Conservation (phyloP, 2,329 filamentous ascomycete species). For the Sarocladium brachiariae region DNA sequence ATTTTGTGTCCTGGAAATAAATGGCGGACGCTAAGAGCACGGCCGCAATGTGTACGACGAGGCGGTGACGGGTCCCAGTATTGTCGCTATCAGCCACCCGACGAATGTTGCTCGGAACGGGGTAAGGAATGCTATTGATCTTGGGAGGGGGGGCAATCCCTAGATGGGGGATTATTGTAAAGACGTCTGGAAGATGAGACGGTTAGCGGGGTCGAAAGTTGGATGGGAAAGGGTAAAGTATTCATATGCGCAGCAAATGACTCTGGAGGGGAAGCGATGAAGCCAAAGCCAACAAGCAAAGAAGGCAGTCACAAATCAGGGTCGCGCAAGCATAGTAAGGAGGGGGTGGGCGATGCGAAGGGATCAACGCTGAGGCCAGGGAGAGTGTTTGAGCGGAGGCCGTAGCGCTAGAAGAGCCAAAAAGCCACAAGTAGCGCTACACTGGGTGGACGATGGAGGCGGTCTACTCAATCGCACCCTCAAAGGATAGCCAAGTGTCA, state of each 20-base stretch:
- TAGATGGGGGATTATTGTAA: neutral
- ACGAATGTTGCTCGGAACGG: conserved; percentile 5
- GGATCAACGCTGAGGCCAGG: neutral
- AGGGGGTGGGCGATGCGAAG: neutral
- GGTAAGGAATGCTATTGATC: neutral
- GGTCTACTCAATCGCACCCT: no score
- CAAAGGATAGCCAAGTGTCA: conserved; percentile 1
- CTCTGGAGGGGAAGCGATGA: neutral
- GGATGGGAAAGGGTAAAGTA: neutral
- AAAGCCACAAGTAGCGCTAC: conserved; percentile 2
- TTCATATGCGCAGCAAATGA: neutral
- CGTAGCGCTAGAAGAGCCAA: neutral
- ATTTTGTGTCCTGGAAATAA: conserved; percentile 9
- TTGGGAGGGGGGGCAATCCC: neutral
- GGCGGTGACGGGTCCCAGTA: neutral
- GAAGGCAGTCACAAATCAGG: neutral
- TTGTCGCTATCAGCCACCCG: neutral
- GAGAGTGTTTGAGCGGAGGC: neutral
- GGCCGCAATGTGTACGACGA: conserved; percentile 2
- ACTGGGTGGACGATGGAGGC: neutral
- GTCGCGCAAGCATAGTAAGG: neutral
- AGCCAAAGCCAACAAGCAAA: neutral
- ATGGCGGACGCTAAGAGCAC: conserved; percentile 7
- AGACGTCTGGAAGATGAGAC: neutral
- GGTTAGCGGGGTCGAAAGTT: neutral